Evolutionary conservation across 2,329 filamentous ascomycete genomes (phyloP).

Genomic region (Juglanconis oblonga): DNA sequence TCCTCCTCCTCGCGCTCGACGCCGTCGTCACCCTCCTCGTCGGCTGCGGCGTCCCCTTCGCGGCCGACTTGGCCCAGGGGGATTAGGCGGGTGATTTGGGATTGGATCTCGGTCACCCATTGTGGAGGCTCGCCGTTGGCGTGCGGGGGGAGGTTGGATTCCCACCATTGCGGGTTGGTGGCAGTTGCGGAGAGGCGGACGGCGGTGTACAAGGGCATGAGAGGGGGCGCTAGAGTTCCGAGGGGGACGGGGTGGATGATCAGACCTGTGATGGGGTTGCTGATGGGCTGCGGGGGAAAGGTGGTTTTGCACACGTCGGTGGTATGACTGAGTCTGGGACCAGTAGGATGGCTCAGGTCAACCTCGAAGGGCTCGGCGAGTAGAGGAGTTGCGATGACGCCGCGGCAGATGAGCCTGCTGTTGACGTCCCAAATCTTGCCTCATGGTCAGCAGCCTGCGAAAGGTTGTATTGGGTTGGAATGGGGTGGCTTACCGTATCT

Average conservation of each 20-base stretch:
- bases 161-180: slow-evolving; percentile 49
- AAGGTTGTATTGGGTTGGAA: no score
- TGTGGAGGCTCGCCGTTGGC: slow-evolving; percentile 26
- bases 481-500: slow-evolving; percentile 39
- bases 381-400: slow-evolving; percentile 52
- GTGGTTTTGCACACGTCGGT: slow-evolving; percentile 44
- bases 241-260: slow-evolving; percentile 39
- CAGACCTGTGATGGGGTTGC: slow-evolving; percentile 50
- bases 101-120: slow-evolving; percentile 48
- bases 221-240: slow-evolving; percentile 26
- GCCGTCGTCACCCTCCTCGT: slow-evolving; percentile 26
- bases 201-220: slow-evolving; percentile 47
- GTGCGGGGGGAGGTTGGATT: slow-evolving; percentile 41
- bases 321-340: slow-evolving; percentile 32
- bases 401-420: slow-evolving; percentile 42
- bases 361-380: slow-evolving; percentile 50
- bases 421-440: slow-evolving; percentile 41
- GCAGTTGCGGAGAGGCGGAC: slow-evolving; percentile 51
- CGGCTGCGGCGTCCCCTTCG: slow-evolving; percentile 30
- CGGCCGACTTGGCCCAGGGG: slow-evolving; percentile 43
- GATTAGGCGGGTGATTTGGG: slow-evolving; percentile 41
- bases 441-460: not conserved
- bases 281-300: slow-evolving; percentile 32
- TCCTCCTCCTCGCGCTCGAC: slow-evolving; percentile 27
- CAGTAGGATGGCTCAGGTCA: slow-evolving; percentile 28